phyloP scores from a whole-genome alignment of 2,329 filamentous ascomycete species.

The Hymenoscyphus infarciens region DNA sequence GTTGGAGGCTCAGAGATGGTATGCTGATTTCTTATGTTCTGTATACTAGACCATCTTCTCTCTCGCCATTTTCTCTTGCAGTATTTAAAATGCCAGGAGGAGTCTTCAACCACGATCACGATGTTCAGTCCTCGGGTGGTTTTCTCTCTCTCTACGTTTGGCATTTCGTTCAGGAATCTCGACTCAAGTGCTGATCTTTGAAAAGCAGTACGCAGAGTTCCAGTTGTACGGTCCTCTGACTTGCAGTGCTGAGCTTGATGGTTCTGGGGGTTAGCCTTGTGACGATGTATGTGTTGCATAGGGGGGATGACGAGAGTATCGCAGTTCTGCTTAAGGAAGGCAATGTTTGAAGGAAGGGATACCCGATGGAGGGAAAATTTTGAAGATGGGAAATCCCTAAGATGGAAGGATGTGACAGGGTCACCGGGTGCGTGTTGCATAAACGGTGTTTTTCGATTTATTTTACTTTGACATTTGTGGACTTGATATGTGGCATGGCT shows the following conservation, averaged over 20 bases:
- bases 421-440: too few species aligned
- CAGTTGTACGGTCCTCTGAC: constrained; percentile 29
- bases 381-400: too few species aligned
- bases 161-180: background rate
- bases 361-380: too few species aligned
- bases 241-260: constrained; percentile 25
- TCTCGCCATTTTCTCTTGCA: background rate
- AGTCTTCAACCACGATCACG: background rate
- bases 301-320: background rate
- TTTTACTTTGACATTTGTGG: too few species aligned
- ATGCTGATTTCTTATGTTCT: constrained; percentile 14
- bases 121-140: background rate
- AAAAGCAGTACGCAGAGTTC: constrained; percentile 22
- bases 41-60: background rate
- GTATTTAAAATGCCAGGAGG: background rate
- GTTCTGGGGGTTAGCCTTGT: constrained; percentile 17
- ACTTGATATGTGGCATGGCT: too few species aligned
- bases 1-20: constrained; percentile 30
- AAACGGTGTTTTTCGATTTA: too few species aligned
- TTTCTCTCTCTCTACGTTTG: background rate
- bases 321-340: background rate
- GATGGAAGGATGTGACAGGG: too few species aligned
- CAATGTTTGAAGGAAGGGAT: too few species aligned
- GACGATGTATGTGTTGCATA: background rate
- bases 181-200: background rate